These are phyloP conservation scores for Opeltia flavorubescens DNA, from an alignment of 495 filamentous ascomycete species.

Conservation along the genomic window DNA sequence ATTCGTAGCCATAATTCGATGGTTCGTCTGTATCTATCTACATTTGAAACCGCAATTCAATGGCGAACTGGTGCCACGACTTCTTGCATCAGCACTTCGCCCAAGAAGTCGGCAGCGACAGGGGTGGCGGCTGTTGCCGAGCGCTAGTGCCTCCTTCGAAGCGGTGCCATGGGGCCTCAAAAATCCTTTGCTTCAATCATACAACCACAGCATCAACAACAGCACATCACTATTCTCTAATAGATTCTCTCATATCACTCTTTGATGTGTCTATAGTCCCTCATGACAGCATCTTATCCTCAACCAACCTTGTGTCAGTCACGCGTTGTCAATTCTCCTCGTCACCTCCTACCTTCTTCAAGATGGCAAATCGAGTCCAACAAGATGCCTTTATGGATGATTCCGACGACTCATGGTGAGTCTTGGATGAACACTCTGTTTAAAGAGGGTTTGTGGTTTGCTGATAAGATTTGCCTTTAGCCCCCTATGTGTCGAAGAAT, in stretches of 20 bases:
- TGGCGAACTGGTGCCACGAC: background rate
- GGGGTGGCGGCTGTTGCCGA: background rate
- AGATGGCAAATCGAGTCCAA: slow-evolving; percentile 26
- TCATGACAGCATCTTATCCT: slow-evolving; percentile 7
- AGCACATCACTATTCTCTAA: background rate
- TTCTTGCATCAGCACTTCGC: background rate
- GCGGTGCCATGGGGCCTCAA: background rate
- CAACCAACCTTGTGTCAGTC: slow-evolving; percentile 1
- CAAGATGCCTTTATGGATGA: slow-evolving; percentile 97
- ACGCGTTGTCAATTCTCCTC: slow-evolving; percentile 7
- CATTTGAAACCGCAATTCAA: too few relatives aligned
- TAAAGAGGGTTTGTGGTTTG: background rate
- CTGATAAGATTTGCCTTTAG: slow-evolving; percentile 25
- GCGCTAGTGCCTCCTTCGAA: background rate
- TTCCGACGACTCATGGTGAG: slow-evolving; percentile 81
- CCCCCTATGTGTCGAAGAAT: slow-evolving; percentile 97
- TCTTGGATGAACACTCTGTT: background rate
- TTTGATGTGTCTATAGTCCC: background rate
- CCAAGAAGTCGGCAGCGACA: too few relatives aligned
- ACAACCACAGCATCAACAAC: background rate
- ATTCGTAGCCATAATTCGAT: background rate
- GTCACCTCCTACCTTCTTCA: slow-evolving; percentile 7
- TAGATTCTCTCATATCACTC: background rate
- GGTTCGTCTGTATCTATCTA: too few relatives aligned
- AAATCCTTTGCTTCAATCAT: background rate